A percentile compares a stretch with the other conserved stretches of the same genome.
phyloP scores from a whole-genome alignment of 805 yeast genomes.

The Yarrowia sp. region DNA sequence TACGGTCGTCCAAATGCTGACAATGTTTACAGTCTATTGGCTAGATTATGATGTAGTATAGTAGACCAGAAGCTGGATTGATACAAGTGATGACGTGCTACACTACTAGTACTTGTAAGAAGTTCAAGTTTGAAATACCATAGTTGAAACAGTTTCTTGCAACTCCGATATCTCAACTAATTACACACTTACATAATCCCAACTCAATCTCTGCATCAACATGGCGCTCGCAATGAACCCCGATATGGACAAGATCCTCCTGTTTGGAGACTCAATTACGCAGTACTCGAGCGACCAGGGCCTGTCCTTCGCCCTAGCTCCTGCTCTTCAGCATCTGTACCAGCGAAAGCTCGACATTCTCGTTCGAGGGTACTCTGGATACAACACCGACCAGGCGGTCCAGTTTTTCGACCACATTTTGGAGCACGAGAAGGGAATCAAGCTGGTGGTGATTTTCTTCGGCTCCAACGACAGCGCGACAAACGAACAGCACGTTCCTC shows the following conservation, averaged over 20 bases:
- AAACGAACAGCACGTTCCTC: slow-evolving; percentile 51
- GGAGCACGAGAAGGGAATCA: slow-evolving; percentile 47
- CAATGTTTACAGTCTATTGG: no score
- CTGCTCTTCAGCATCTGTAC: slow-evolving; percentile 45
- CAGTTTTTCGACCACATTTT: slow-evolving; percentile 52
- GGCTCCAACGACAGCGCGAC: slow-evolving; percentile 76
- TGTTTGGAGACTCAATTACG: slow-evolving; percentile 73
- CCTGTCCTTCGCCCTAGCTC: slow-evolving; percentile 49
- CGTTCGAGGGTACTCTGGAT: slow-evolving; percentile 76
- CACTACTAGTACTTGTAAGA: no score
- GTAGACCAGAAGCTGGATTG: no score
- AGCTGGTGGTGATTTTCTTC: slow-evolving; percentile 51
- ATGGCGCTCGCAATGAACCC: slow-evolving; percentile 1
- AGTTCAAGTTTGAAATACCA: no score
- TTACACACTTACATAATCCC: no score
- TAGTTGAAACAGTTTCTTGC: no score
- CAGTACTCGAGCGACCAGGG: slow-evolving; percentile 49
- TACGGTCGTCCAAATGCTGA: no score
- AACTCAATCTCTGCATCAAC: no score
- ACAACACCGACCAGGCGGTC: slow-evolving; percentile 61
- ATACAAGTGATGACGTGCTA: no score
- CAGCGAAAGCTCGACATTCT: slow-evolving; percentile 63
- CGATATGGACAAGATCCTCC: slow-evolving; percentile 46
- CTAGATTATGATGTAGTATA: no score
- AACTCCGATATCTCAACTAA: no score